A percentile compares a stretch with the other conserved stretches of the same genome.
Conservation (phyloP, 2,329 filamentous ascomycete genomes). For the Penicillium sp. region DNA sequence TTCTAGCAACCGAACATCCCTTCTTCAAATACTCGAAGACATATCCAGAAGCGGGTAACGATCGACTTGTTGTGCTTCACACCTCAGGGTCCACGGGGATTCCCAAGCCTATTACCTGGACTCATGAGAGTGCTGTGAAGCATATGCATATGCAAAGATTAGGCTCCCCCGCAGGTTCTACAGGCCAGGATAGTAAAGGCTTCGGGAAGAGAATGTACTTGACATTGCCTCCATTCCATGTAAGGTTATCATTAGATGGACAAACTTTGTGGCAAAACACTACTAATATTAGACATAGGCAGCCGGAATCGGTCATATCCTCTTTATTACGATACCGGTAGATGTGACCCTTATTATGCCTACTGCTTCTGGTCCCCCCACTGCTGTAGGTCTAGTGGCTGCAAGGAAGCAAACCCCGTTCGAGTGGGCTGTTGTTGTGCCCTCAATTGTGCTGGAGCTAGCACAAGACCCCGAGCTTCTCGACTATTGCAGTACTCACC, state of each 20-base stretch:
- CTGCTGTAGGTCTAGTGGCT: neutral
- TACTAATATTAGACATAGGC: neutral
- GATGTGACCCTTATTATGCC: neutral
- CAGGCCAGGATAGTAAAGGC: neutral
- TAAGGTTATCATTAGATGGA: neutral
- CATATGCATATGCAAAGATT: neutral
- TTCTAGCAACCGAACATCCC: slow-evolving; percentile 17
- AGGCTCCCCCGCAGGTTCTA: neutral
- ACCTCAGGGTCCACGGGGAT: neutral
- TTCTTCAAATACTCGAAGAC: neutral
- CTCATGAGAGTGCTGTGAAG: neutral
- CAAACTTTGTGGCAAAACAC: no score
- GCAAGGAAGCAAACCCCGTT: neutral
- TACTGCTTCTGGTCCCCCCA: slow-evolving; percentile 11
- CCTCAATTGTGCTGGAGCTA: slow-evolving; percentile 35
- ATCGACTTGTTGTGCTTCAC: neutral
- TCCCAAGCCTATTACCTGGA: neutral
- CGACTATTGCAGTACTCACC: slow-evolving; percentile 27
- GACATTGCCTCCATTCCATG: neutral
- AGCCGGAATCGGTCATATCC: neutral
- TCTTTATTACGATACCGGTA: neutral
- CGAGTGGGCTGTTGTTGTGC: slow-evolving; percentile 1
- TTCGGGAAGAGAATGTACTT: neutral
- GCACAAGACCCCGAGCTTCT: slow-evolving; percentile 22
- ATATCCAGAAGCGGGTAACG: neutral